Evolutionary conservation across 2,329 filamentous ascomycete species (phyloP).

Genomic region (Cladosporium sp.): DNA sequence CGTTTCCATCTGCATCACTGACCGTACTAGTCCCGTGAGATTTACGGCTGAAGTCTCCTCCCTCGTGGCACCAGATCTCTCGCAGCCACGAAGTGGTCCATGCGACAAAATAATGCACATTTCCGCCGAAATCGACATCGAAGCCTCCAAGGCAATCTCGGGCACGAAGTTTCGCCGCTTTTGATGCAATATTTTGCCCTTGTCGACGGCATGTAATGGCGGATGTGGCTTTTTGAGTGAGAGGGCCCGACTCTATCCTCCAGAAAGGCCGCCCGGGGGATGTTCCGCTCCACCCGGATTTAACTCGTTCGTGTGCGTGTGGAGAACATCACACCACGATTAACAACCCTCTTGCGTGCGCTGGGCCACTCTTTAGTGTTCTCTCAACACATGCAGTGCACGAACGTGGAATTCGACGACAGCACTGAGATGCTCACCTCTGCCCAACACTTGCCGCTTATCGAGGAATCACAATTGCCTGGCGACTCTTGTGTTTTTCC

Average conservation of each 20-base stretch:
- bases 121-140: neutral
- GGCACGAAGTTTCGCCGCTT: neutral
- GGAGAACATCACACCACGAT: constrained; percentile 4
- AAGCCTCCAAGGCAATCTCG: neutral
- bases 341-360: neutral
- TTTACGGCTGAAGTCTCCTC: constrained; percentile 1
- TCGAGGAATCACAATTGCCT: neutral
- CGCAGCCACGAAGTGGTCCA: neutral
- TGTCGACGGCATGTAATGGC: neutral
- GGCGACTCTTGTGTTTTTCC: neutral
- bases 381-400: constrained; percentile 1
- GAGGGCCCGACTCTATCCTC: neutral
- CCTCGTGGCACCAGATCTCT: constrained; percentile 12
- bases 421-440: neutral
- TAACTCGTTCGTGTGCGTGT: neutral
- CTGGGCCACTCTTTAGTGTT: neutral
- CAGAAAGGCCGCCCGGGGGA: neutral
- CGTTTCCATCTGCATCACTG: constrained; percentile 6
- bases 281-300: constrained; percentile 2
- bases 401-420: neutral
- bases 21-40: constrained; percentile 1
- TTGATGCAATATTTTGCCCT: neutral
- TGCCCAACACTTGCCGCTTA: neutral
- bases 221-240: neutral
- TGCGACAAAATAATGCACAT: neutral